Conservation (phyloP, 2,329 filamentous ascomycete species). For the Tolypocladium nubicola region DNA sequence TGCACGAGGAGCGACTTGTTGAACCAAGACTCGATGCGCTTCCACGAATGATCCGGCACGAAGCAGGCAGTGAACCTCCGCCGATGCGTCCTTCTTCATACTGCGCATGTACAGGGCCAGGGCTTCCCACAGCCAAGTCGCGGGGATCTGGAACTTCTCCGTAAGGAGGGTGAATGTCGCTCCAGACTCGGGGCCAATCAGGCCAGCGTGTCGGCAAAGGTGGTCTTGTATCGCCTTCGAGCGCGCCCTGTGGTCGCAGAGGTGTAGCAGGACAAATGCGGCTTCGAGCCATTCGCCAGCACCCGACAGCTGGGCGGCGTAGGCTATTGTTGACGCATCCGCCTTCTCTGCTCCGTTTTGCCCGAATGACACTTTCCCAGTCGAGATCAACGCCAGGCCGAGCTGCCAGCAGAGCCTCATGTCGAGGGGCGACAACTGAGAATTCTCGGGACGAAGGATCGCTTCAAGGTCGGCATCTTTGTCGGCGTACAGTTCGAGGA, state of each 20-base stretch:
- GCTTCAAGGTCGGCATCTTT: slow-evolving; percentile 50
- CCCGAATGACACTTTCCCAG: slow-evolving; percentile 40
- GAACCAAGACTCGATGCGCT: slow-evolving; percentile 74
- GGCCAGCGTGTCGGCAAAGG: slow-evolving; percentile 59
- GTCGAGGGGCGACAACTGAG: slow-evolving; percentile 64
- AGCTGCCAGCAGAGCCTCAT: slow-evolving; percentile 79
- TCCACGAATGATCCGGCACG: slow-evolving; percentile 66
- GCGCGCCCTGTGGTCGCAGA: slow-evolving; percentile 53
- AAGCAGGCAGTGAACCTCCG: slow-evolving; percentile 71
- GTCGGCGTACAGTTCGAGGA: slow-evolving; percentile 72
- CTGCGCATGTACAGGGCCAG: slow-evolving; percentile 75
- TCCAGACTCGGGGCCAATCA: slow-evolving; percentile 50
- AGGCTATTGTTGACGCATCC: slow-evolving; percentile 56
- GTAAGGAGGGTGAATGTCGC: slow-evolving; percentile 48
- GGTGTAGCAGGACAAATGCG: slow-evolving; percentile 66
- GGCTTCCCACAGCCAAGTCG: slow-evolving; percentile 75
- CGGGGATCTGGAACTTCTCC: slow-evolving; percentile 58
- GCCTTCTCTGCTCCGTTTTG: slow-evolving; percentile 46
- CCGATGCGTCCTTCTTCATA: slow-evolving; percentile 54
- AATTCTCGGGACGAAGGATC: slow-evolving; percentile 65
- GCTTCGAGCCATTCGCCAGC: slow-evolving; percentile 59
- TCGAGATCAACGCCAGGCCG: slow-evolving; percentile 51
- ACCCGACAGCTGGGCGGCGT: slow-evolving; percentile 51
- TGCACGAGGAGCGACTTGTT: slow-evolving; percentile 68
- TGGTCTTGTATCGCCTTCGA: slow-evolving; percentile 61